Percentiles rank a stretch among this genome's conserved stretches.
phyloP scores from a whole-genome alignment of 2,329 filamentous ascomycete species.

The Phaeophleospora eucalypticola region DNA sequence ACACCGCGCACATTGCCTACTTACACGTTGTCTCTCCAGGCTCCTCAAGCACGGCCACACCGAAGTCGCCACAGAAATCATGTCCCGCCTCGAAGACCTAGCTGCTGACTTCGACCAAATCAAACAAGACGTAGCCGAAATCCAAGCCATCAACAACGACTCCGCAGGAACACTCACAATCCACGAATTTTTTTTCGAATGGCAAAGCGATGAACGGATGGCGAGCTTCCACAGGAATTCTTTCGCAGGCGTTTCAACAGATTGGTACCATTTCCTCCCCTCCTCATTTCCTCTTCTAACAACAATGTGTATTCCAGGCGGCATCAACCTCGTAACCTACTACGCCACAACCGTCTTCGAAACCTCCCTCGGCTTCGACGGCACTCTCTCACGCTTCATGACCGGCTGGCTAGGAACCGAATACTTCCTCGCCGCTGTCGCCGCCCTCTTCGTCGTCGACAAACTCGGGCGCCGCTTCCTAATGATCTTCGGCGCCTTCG shows the following conservation, averaged over 20 bases:
- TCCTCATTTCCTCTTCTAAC: neutral
- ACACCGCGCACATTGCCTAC: slow-evolving; percentile 5
- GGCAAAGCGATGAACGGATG: slow-evolving; percentile 13
- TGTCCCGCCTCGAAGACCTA: slow-evolving; percentile 47
- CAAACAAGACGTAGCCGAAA: slow-evolving; percentile 47
- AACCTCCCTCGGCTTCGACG: slow-evolving; percentile 48
- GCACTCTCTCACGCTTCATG: slow-evolving; percentile 25
- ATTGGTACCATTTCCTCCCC: slow-evolving; percentile 21
- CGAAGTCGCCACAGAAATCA: slow-evolving; percentile 46
- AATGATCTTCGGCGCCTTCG: slow-evolving; percentile 24
- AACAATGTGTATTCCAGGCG: slow-evolving; percentile 7
- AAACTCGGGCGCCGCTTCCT: slow-evolving; percentile 50
- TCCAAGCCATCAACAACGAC: slow-evolving; percentile 10
- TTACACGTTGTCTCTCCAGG: too few relatives aligned
- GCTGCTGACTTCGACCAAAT: slow-evolving; percentile 54
- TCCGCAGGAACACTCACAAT: slow-evolving; percentile 9
- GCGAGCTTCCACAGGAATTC: slow-evolving; percentile 34
- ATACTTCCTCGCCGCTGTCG: slow-evolving; percentile 24
- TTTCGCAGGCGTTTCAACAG: slow-evolving; percentile 45
- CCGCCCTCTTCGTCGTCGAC: slow-evolving; percentile 61
- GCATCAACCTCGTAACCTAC: slow-evolving; percentile 22
- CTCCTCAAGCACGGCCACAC: slow-evolving; percentile 43
- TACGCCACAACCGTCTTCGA: slow-evolving; percentile 50
- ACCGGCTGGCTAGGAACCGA: slow-evolving; percentile 22
- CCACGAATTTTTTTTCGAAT: slow-evolving; percentile 14